These are phyloP conservation scores for Gastrodia elata DNA, from an alignment of 106 monocot genomes.

Conservation along the genomic window DNA sequence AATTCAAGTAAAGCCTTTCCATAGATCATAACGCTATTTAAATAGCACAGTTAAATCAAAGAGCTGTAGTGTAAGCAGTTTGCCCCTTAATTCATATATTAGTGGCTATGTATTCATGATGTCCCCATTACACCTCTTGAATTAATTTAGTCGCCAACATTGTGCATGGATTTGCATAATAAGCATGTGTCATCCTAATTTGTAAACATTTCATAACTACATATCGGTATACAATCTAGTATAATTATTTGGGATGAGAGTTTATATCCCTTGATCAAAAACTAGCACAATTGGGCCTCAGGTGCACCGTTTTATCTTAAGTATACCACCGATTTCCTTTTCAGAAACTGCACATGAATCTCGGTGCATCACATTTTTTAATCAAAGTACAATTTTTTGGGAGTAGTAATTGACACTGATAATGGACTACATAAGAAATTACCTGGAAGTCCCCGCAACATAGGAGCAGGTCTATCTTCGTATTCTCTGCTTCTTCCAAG, in stretches of 20 bases:
- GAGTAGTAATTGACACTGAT: not conserved
- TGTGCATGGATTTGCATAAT: no score
- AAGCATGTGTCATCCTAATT: not conserved
- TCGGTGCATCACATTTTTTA: not conserved
- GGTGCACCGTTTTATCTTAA: not conserved
- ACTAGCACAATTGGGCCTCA: not conserved
- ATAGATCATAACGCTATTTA: not conserved
- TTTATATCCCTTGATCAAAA: not conserved
- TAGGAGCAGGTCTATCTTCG: constrained; percentile 85
- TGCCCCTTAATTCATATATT: not conserved
- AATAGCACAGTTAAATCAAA: not conserved
- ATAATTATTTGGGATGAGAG: not conserved
- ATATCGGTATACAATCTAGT: not conserved
- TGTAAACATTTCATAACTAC: not conserved
- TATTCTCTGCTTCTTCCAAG: constrained; percentile 58
- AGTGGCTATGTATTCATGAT: not conserved
- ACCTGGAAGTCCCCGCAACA: constrained; percentile 99
- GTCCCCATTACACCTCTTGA: not conserved
- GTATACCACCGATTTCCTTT: no score
- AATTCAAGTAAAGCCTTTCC: not conserved
- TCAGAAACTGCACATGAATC: no score
- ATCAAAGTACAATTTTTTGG: not conserved
- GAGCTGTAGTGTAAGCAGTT: not conserved
- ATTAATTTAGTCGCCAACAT: no score
- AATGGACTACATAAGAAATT: not conserved